These are phyloP conservation scores for Schizochytrium sp. DNA, from an alignment of 108 stramenopile species.

Conservation along the genomic window DNA sequence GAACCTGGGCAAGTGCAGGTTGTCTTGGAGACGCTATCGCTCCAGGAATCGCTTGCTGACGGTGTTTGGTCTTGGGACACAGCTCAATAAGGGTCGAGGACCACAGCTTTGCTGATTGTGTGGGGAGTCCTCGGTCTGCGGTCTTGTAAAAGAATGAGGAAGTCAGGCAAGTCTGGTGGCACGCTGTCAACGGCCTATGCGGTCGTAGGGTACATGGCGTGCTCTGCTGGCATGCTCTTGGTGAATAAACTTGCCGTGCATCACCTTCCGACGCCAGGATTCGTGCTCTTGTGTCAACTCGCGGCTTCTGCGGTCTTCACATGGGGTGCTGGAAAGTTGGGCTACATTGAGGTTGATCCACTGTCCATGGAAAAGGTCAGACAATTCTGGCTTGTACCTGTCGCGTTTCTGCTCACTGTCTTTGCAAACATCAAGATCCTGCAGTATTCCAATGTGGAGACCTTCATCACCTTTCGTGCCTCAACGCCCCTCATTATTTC, in stretches of 20 bases:
- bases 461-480: constrained; percentile 90
- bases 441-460: constrained; percentile 86
- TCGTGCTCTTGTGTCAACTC: constrained; percentile 75
- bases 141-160: neutral
- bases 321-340: constrained; percentile 65
- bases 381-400: constrained; percentile 83
- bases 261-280: constrained; percentile 74
- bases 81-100: too few relatives aligned
- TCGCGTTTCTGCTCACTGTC: constrained; percentile 84
- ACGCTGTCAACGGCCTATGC: constrained; percentile 67
- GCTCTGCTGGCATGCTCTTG: constrained; percentile 78
- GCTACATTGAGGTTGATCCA: constrained; percentile 71
- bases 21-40: too few relatives aligned
- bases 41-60: too few relatives aligned
- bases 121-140: too few relatives aligned
- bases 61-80: too few relatives aligned
- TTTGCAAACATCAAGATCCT: constrained; percentile 87
- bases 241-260: constrained; percentile 80
- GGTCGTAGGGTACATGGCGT: constrained; percentile 78
- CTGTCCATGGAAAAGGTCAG: constrained; percentile 74
- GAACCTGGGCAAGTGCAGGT: too few relatives aligned
- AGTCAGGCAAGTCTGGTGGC: neutral
- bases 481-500: constrained; percentile 84
- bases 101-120: too few relatives aligned
- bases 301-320: constrained; percentile 72